A percentile compares a stretch with the other conserved stretches of the same genome.
These are phyloP conservation scores for Samsoniella hepiali DNA, from an alignment of 2,329 filamentous ascomycete genomes.

Conservation along the genomic window DNA sequence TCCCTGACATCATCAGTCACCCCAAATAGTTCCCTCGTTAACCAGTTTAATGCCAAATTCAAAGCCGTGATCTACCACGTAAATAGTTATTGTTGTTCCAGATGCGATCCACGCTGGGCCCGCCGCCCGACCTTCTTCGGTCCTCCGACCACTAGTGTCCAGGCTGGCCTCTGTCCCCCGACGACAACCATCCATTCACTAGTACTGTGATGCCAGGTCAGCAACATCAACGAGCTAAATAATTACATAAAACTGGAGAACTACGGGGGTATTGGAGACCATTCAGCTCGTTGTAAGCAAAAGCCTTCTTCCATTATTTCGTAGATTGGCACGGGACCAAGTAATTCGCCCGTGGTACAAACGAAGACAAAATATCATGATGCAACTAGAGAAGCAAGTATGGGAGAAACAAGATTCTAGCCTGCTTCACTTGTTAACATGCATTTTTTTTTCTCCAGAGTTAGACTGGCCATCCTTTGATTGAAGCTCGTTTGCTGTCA, in stretches of 20 bases:
- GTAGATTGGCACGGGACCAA: neutral
- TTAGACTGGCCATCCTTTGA: neutral
- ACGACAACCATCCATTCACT: neutral
- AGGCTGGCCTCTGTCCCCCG: neutral
- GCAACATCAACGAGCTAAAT: neutral
- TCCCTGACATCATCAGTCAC: neutral
- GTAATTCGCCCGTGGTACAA: neutral
- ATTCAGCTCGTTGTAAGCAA: neutral
- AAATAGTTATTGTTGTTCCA: neutral
- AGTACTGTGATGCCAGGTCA: neutral
- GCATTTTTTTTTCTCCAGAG: neutral
- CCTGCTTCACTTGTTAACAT: neutral
- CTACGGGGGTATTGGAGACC: neutral
- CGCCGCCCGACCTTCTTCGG: slow-evolving; percentile 2
- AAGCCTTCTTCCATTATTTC: neutral
- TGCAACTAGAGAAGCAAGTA: too few species aligned
- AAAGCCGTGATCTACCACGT: neutral
- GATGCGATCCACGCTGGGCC: neutral
- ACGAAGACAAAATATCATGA: too few species aligned
- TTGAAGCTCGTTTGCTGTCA: neutral
- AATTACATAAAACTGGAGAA: neutral
- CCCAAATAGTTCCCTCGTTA: neutral
- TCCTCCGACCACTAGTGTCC: neutral
- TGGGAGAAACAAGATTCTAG: neutral
- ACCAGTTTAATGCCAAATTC: neutral